Base-by-base conservation (phyloP, 495 filamentous ascomycete species). In the Chaetomium fimeti region DNA sequence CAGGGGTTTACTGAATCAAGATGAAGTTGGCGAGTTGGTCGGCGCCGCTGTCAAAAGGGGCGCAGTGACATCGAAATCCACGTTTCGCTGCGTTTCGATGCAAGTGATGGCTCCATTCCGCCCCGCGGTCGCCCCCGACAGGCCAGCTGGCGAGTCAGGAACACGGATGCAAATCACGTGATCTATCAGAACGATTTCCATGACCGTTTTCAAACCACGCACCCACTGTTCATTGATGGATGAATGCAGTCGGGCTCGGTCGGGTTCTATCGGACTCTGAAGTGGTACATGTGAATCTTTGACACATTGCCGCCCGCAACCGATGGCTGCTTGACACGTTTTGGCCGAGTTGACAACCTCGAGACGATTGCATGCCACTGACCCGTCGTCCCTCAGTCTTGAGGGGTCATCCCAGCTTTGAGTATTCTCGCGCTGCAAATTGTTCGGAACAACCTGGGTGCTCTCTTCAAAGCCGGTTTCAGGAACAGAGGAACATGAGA, bases 41-140 rank as follows among this genome's bases (percentile, higher is more conserved):
- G 47, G 27, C 24, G 27, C 22, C 47, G 47, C 47, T 52, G 24
- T 53, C 51, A 16, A 55, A 63, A 63, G 61, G 65, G 65, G 65
- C 61, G 56, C 64, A 57, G 67, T 69, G 64, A 64, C 67, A 69
- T 69, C 67, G 61, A 69, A 67, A 61, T 53, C 61, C 57, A 66
- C 68, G 55, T 61, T 66, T 66, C 60, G 51, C 60, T 56, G 49
- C 40, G 60, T 62, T 64, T 64, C 62, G 49, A 27, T 63, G 36
- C 55, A 48, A 57, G 53, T 52, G 42, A 42, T 20, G 60, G 66
- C 36, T 60, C 47, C 64, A 60, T 49, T 43, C 24, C 64, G 61
- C 64, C 62, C 65, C 65, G 52, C 60, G 56, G 60, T 25, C n/a
- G 42, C 66, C 32, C 32, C 45, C 20, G 45, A 24, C 45, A n/a